Evolutionary conservation across 257 asterid genomes (phyloP).

Genomic region (Petrea volubilis): DNA sequence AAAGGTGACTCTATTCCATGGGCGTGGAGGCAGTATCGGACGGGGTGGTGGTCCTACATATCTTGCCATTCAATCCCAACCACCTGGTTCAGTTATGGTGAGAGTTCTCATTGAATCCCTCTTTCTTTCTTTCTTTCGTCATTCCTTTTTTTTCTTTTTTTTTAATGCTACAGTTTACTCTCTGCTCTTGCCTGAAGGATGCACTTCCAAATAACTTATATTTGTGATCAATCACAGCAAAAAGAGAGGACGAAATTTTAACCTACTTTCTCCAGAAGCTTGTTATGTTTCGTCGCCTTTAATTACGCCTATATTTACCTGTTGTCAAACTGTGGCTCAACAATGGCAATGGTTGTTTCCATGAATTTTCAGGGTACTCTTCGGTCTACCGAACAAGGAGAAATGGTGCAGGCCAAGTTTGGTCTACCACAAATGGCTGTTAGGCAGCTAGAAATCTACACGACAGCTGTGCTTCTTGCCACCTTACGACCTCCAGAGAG

Average conservation of each 20-base stretch:
- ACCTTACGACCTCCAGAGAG: slow-evolving; percentile 82
- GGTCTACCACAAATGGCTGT: slow-evolving; percentile 95
- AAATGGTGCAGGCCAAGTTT: slow-evolving; percentile 98
- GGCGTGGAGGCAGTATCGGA: slow-evolving; percentile 99
- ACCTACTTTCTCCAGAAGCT: background rate
- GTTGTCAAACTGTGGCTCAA: background rate
- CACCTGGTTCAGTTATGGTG: slow-evolving; percentile 98
- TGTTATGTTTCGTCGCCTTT: background rate
- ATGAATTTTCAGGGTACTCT: slow-evolving; percentile 71
- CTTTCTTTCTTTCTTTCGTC: background rate
- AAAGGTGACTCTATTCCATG: slow-evolving; percentile 92
- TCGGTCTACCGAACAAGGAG: slow-evolving; percentile 96
- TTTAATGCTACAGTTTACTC: background rate
- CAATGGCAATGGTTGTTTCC: background rate
- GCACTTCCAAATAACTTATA: background rate
- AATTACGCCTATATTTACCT: background rate
- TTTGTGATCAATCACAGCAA: background rate
- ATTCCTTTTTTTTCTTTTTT: background rate
- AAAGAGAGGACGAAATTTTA: background rate
- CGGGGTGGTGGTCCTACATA: slow-evolving; percentile 99
- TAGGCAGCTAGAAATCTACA: slow-evolving; percentile 91
- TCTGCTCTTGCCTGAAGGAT: background rate
- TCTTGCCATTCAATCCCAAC: slow-evolving; percentile 97
- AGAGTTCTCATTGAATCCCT: slow-evolving; percentile 27
- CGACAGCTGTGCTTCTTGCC: slow-evolving; percentile 93